phyloP scores from a whole-genome alignment of 768 basidiomycete species.

The Tulasnella sp. region DNA sequence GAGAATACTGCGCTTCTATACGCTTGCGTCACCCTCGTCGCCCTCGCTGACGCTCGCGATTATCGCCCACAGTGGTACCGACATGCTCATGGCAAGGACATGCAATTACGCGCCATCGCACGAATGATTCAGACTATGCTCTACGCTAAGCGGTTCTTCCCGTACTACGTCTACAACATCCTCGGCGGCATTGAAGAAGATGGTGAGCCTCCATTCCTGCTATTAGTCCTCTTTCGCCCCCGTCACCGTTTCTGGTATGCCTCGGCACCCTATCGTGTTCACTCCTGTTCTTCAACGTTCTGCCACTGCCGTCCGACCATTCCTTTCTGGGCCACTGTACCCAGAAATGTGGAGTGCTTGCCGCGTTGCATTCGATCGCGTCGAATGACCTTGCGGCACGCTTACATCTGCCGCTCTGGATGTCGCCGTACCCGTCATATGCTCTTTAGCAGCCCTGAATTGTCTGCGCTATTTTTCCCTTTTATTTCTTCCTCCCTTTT shows the following conservation, averaged over 20 bases:
- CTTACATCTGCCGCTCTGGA: background rate
- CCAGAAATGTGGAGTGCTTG: background rate
- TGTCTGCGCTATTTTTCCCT: background rate
- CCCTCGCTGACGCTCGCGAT: background rate
- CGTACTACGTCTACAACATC: conserved; percentile 96
- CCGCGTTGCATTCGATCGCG: background rate
- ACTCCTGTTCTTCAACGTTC: background rate
- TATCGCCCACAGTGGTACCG: conserved; percentile 75
- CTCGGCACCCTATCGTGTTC: background rate
- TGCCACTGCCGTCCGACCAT: background rate
- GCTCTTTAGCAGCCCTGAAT: background rate
- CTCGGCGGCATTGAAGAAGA: conserved; percentile 95
- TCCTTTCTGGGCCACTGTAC: background rate
- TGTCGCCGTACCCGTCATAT: background rate
- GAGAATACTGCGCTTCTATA: background rate
- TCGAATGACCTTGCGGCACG: background rate
- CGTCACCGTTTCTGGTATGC: background rate
- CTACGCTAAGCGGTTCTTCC: conserved; percentile 93
- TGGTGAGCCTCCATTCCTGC: conserved; percentile 47
- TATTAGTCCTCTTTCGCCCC: background rate
- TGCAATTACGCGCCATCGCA: conserved; percentile 96
- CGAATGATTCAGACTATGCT: conserved; percentile 97
- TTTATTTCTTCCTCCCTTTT: conserved; percentile 5
- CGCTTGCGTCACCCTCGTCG: background rate
- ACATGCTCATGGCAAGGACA: conserved; percentile 93